These are phyloP conservation scores for Pycnococcus provasolii DNA, from an alignment of 139 green algal species.

Conservation along the genomic window DNA sequence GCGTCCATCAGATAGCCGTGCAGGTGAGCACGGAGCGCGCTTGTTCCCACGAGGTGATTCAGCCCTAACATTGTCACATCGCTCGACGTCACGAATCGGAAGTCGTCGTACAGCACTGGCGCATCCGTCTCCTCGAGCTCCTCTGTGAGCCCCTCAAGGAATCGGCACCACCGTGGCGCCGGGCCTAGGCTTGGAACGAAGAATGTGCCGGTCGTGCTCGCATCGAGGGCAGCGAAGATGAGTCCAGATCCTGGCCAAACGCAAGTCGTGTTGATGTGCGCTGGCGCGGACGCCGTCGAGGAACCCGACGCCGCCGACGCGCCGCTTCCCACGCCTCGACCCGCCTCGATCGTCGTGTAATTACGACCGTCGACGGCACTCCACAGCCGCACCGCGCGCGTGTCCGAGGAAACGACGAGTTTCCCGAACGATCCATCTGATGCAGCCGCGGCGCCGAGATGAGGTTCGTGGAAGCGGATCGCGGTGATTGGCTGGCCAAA, in stretches of 20 bases:
- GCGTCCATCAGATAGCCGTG: constrained; percentile 97
- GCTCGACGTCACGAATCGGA: constrained; percentile 72
- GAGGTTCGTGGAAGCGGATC: constrained; percentile 77
- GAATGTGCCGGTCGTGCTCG: constrained; percentile 55
- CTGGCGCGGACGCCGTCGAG: constrained; percentile 56
- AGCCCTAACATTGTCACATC: constrained; percentile 73
- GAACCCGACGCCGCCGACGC: constrained; percentile 54
- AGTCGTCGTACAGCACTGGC: constrained; percentile 90
- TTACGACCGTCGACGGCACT: constrained; percentile 14
- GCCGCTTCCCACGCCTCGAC: constrained; percentile 50
- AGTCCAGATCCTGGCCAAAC: constrained; percentile 29
- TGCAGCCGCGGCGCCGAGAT: neutral
- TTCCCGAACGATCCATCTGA: constrained; percentile 14
- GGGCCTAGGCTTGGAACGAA: constrained; percentile 87
- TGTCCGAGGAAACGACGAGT: constrained; percentile 70
- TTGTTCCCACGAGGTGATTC: constrained; percentile 77
- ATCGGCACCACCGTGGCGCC: constrained; percentile 84
- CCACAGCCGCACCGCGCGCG: constrained; percentile 70
- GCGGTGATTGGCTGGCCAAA: constrained; percentile 71
- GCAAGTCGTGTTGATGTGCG: constrained; percentile 70
- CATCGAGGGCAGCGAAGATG: constrained; percentile 55
- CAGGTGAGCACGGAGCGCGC: constrained; percentile 92
- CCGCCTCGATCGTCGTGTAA: constrained; percentile 2
- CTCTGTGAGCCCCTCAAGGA: constrained; percentile 91
- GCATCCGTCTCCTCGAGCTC: constrained; percentile 78